Evolutionary conservation across 2,329 filamentous ascomycete species (phyloP).

Genomic region (Aspergillus jensenii): DNA sequence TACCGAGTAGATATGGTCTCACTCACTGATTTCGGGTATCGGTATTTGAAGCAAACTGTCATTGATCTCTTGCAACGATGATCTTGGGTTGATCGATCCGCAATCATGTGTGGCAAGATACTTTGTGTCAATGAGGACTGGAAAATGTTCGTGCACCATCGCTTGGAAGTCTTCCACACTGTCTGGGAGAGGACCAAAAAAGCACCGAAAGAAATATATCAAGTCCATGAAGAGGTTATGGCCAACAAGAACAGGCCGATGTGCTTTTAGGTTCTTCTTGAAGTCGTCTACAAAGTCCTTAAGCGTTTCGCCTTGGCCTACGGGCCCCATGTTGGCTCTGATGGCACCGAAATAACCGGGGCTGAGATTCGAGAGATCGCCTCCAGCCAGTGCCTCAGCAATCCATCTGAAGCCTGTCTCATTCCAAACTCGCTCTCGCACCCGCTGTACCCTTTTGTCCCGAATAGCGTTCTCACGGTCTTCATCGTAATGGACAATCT

Average conservation of each 20-base stretch:
- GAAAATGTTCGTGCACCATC: constrained; percentile 55
- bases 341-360: constrained; percentile 31
- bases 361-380: constrained; percentile 39
- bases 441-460: constrained; percentile 27
- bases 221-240: constrained; percentile 65
- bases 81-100: constrained; percentile 50
- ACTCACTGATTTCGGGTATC: constrained; percentile 33
- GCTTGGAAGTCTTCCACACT: constrained; percentile 55
- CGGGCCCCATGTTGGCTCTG: constrained; percentile 16
- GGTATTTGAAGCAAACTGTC: constrained; percentile 23
- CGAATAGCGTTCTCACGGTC: constrained; percentile 33
- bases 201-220: constrained; percentile 61
- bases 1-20: not conserved
- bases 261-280: constrained; percentile 44
- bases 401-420: constrained; percentile 49
- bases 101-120: constrained; percentile 61
- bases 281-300: constrained; percentile 31
- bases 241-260: constrained; percentile 56
- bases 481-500: constrained; percentile 40
- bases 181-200: constrained; percentile 59
- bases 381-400: constrained; percentile 46
- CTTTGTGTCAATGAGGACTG: constrained; percentile 62
- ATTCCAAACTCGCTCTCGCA: constrained; percentile 30
- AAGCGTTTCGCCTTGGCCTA: constrained; percentile 19
- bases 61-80: constrained; percentile 32